Evolutionary conservation across 768 basidiomycete species (phyloP).

Genomic region (Podaxis mareebaensis): DNA sequence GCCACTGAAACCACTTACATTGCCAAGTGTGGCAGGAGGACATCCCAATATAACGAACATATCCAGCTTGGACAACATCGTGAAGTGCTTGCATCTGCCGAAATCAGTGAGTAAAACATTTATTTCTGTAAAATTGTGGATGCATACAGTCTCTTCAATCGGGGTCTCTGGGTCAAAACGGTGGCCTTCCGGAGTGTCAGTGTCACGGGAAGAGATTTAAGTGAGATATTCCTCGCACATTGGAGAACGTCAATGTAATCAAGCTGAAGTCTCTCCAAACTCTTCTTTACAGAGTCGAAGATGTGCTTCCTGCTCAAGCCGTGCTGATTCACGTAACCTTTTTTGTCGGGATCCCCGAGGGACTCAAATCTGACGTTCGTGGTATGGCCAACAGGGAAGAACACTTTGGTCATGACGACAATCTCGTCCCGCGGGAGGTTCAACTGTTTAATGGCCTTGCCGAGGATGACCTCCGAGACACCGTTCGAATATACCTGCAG

Average conservation of each 20-base stretch:
- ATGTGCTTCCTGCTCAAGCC: conserved; percentile 61
- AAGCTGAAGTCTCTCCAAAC: conserved; percentile 65
- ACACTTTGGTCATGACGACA: conserved; percentile 74
- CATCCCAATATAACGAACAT: conserved; percentile 63
- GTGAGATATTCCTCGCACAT: conserved; percentile 37
- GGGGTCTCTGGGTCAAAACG: conserved; percentile 61
- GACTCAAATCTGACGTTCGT: conserved; percentile 10
- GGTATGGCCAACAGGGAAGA: conserved; percentile 29
- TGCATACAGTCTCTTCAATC: conserved; percentile 51
- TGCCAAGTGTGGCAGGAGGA: conserved; percentile 56
- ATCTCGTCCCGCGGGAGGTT: conserved; percentile 69
- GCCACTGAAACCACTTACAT: conserved; percentile 34
- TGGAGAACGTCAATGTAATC: conserved; percentile 80
- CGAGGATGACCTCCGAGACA: conserved; percentile 62
- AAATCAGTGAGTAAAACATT: neutral
- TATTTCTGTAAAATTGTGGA: neutral
- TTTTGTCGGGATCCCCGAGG: conserved; percentile 29
- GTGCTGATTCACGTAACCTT: conserved; percentile 57
- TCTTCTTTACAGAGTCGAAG: conserved; percentile 66
- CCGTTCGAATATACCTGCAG: conserved; percentile 65
- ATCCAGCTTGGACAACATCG: conserved; percentile 63
- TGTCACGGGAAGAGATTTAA: conserved; percentile 26
- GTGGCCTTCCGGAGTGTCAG: conserved; percentile 40
- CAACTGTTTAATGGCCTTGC: conserved; percentile 68
- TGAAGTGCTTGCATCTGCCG: conserved; percentile 65